Base-by-base conservation (phyloP, 768 basidiomycete species). In the Tricholoma sp. region DNA sequence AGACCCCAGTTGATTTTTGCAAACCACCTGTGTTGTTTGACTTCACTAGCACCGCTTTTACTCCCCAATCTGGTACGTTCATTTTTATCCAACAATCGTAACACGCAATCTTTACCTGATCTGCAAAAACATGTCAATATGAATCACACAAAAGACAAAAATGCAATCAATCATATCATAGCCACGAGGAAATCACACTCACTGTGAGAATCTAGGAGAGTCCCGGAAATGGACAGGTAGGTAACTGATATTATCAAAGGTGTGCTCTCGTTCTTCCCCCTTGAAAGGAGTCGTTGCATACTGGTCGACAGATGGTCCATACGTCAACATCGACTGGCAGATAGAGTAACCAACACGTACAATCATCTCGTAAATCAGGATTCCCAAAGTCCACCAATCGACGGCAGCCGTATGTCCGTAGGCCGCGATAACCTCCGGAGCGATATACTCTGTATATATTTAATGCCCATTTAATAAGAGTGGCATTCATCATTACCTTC, bases 11-110 rank as follows among this genome's bases (percentile, higher is more conserved):
- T 95, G 68, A 96, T 86, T 65, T 93, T 94, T 29, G 78, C 76
- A 76, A 99, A 99, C 97, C 97, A 99, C 70, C 92, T 94, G 81
- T 98, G 97, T 56, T 91, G 88, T 76, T 98, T 99, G 65, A 99
- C 94, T 73, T 99, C 97, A 68, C 94, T 96, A 55, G 97, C 97
- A 28, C 97, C 97, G 63, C 86, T 93, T 72, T 82, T 86, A 71
- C 92, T 93, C 45, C 97, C 97, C 36, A 98, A 71, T 59, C 97
- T 81, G 55, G 83, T 86, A 67, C 81, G 77, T 72, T 99, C 97
- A 63, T 89, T 86, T 76, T 99, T 99, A 80, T 91, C 90, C 65
- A 99, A 75, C 53, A 98, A 70, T 61, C 94, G 91, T 33, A 78
- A 80, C 61, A 99, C 80, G 68, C 91, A 84, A 61, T 95, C 92